phyloP scores from a whole-genome alignment of 1,139 yeast species.

The Kodamaea sp. region DNA sequence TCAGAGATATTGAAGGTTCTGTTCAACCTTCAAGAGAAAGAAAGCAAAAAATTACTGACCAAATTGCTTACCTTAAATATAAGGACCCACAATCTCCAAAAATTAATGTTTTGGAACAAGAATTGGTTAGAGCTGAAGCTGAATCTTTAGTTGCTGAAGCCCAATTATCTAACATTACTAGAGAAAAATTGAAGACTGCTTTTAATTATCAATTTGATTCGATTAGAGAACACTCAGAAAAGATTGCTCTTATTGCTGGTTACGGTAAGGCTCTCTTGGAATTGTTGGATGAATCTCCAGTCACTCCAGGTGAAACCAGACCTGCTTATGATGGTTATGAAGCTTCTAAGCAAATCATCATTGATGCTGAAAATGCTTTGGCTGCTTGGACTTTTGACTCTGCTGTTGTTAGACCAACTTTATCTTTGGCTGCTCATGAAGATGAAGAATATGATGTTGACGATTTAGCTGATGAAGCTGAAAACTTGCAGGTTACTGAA shows the following conservation, averaged over 20 bases:
- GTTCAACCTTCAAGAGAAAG: conserved; percentile 98
- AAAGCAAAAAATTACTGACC: conserved; percentile 95
- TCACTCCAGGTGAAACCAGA: conserved; percentile 98
- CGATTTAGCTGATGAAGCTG: conserved; percentile 54
- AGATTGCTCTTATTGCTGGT: conserved; percentile 94
- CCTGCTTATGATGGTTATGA: conserved; percentile 98
- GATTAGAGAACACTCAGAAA: conserved; percentile 93
- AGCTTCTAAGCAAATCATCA: conserved; percentile 94
- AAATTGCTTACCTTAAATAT: conserved; percentile 95
- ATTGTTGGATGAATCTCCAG: conserved; percentile 93
- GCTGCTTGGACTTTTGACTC: conserved; percentile 96
- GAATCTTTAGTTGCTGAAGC: conserved; percentile 99
- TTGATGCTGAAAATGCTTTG: conserved; percentile 94
- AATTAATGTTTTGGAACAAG: conserved; percentile 93
- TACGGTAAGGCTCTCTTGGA: conserved; percentile 97
- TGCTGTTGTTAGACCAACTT: conserved; percentile 92
- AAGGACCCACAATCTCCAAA: conserved; percentile 98
- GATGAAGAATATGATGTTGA: conserved; percentile 57
- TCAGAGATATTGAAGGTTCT: conserved; percentile 94
- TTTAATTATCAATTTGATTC: conserved; percentile 97
- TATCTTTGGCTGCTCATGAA: conserved; percentile 74
- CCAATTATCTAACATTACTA: conserved; percentile 94
- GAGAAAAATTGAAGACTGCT: conserved; percentile 96
- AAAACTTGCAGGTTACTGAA: conserved; percentile 54
- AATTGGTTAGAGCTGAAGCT: conserved; percentile 97